Evolutionary conservation across 2,329 filamentous ascomycete genomes (phyloP).

Genomic region (Trichoderma endophyticum): DNA sequence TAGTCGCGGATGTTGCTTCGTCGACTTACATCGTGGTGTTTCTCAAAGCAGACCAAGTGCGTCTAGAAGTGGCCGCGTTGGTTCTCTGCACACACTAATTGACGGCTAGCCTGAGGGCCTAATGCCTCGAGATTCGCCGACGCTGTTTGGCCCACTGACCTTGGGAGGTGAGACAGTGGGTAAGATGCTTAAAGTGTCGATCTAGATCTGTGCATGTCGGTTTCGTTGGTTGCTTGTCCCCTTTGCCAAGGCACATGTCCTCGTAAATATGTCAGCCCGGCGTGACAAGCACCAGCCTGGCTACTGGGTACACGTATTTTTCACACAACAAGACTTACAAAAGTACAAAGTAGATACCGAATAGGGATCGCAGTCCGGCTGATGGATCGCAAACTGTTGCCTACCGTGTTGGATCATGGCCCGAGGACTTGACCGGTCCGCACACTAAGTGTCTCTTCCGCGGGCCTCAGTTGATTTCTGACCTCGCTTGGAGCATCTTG

Average conservation of each 20-base stretch:
- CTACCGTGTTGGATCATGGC: neutral
- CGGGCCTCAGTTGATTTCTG: neutral
- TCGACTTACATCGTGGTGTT: neutral
- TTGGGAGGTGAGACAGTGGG: conserved; percentile 6
- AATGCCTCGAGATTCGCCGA: conserved; percentile 8
- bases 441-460: neutral
- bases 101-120: neutral
- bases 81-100: neutral
- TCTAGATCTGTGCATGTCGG: neutral
- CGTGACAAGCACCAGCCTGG: neutral
- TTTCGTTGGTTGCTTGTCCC: neutral
- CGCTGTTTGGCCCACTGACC: conserved; percentile 5
- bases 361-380: neutral
- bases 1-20: conserved; percentile 1
- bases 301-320: neutral
- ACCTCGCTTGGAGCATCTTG: neutral
- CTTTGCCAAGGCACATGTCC: neutral
- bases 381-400: conserved; percentile 15
- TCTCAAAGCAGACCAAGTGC: neutral
- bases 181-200: conserved; percentile 9
- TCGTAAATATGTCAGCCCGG: neutral
- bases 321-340: neutral
- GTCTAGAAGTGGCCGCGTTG: neutral
- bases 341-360: neutral
- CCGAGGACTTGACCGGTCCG: neutral